Conservation (phyloP, 768 basidiomycete species). For the Chalciporus pseudorubinellus region DNA sequence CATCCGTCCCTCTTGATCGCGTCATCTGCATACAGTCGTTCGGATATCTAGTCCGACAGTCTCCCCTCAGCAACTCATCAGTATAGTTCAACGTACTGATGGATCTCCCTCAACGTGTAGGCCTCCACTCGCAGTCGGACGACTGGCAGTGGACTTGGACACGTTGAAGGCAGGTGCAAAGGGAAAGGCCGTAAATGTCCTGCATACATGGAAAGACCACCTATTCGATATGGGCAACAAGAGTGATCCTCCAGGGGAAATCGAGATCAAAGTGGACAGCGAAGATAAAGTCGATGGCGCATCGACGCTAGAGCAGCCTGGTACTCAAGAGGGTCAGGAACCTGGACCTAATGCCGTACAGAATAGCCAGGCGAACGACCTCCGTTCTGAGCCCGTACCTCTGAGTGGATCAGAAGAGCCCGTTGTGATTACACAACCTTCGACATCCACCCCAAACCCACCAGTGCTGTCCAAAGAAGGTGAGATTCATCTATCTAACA, state of each 20-base stretch:
- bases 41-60: conserved; percentile 44
- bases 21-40: conserved; percentile 43
- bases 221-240: conserved; percentile 75
- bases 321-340: conserved; percentile 4
- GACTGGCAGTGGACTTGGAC: conserved; percentile 57
- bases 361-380: conserved; percentile 26
- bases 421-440: conserved; percentile 1
- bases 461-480: conserved; percentile 29
- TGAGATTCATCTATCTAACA: conserved; percentile 10
- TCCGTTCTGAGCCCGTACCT: conserved; percentile 6
- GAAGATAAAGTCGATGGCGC: conserved; percentile 8
- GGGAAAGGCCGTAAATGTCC: conserved; percentile 72
- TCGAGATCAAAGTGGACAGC: conserved; percentile 23
- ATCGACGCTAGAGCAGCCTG: conserved; percentile 8
- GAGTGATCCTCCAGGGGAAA: conserved; percentile 48
- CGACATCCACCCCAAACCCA: conserved; percentile 8
- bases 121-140: conserved; percentile 72
- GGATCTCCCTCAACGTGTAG: conserved; percentile 28
- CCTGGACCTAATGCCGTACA: conserved; percentile 8
- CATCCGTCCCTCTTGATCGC: no score
- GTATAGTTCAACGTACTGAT: conserved; percentile 51
- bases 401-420: conserved; percentile 7
- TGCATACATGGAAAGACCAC: conserved; percentile 77
- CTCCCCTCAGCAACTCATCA: conserved; percentile 53
- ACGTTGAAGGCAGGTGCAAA: conserved; percentile 52